Conservation (phyloP, 768 basidiomycete genomes). For the Mycena albidolilacea region DNA sequence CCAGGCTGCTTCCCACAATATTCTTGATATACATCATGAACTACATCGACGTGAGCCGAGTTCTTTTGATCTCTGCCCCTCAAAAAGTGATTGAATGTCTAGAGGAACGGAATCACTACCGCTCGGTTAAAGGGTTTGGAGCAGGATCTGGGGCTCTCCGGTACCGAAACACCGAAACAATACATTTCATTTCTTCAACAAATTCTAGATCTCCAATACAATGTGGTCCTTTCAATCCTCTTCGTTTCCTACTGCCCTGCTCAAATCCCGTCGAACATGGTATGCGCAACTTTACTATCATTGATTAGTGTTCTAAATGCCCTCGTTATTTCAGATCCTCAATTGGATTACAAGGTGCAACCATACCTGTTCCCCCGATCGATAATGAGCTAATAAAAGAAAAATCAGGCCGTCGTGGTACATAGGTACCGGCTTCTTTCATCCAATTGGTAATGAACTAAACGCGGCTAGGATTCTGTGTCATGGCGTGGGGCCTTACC, state of each 20-base stretch:
- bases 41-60: conserved; percentile 70
- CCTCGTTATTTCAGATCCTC: conserved; percentile 56
- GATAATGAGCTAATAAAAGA: not conserved
- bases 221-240: conserved; percentile 65
- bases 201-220: conserved; percentile 64
- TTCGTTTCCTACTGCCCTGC: conserved; percentile 75
- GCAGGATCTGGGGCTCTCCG: conserved; percentile 61
- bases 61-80: not conserved
- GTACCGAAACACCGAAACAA: conserved; percentile 42
- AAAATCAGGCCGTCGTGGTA: conserved; percentile 69
- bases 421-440: conserved; percentile 55
- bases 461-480: conserved; percentile 73
- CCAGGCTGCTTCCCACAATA: conserved; percentile 69
- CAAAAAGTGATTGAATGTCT: not conserved
- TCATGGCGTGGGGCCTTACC: conserved; percentile 74
- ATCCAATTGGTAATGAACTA: not conserved
- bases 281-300: conserved; percentile 41
- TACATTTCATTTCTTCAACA: not conserved
- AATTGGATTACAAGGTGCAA: conserved; percentile 67
- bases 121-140: conserved; percentile 67
- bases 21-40: conserved; percentile 76
- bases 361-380: not conserved
- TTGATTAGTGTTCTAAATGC: not conserved
- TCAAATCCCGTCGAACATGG: conserved; percentile 80
- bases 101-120: conserved; percentile 67